Percentiles rank a stretch among this genome's conserved stretches.
phyloP scores from a whole-genome alignment of 441 rosid species.

The Flueggea neowawraea region DNA sequence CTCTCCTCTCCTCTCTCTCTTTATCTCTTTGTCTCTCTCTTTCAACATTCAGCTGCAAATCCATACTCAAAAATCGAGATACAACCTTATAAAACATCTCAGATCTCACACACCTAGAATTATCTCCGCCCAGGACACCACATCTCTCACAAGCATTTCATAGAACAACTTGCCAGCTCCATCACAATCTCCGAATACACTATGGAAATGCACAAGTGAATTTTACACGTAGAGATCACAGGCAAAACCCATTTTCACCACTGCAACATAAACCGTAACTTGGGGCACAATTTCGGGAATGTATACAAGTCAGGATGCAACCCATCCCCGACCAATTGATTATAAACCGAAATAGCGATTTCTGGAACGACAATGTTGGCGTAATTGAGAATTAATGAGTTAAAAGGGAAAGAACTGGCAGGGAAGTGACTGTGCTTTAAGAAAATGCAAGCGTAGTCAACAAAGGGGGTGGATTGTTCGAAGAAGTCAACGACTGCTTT shows the following conservation, averaged over 20 bases:
- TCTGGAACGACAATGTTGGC: slow-evolving; percentile 26
- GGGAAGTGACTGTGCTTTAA: slow-evolving; percentile 16
- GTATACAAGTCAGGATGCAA: slow-evolving; percentile 44
- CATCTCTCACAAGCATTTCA: slow-evolving; percentile 52
- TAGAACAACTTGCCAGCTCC: slow-evolving; percentile 43
- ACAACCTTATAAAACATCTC: slow-evolving; percentile 47
- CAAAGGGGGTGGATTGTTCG: slow-evolving; percentile 22
- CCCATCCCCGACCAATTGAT: slow-evolving; percentile 22
- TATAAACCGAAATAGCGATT: slow-evolving; percentile 24
- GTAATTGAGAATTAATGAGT: slow-evolving; percentile 33
- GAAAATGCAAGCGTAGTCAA: slow-evolving; percentile 19
- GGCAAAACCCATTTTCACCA: slow-evolving; percentile 51
- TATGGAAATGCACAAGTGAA: slow-evolving; percentile 53
- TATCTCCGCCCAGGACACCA: slow-evolving; percentile 64
- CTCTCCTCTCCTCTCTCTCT: no score
- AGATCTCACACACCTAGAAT: slow-evolving; percentile 45
- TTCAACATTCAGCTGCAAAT: slow-evolving; percentile 37
- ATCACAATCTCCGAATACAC: no score
- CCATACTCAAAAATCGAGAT: slow-evolving; percentile 43
- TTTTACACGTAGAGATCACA: slow-evolving; percentile 50
- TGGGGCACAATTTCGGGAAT: slow-evolving; percentile 57
- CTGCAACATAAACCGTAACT: slow-evolving; percentile 60
- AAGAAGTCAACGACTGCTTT: slow-evolving; percentile 27
- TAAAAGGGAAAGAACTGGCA: slow-evolving; percentile 28
- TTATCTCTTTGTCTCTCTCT: no score